Evolutionary conservation across 495 filamentous ascomycete genomes (phyloP), one percentile per base, ranked within the genome.

Genomic region (Xylaria cubensis): DNA sequence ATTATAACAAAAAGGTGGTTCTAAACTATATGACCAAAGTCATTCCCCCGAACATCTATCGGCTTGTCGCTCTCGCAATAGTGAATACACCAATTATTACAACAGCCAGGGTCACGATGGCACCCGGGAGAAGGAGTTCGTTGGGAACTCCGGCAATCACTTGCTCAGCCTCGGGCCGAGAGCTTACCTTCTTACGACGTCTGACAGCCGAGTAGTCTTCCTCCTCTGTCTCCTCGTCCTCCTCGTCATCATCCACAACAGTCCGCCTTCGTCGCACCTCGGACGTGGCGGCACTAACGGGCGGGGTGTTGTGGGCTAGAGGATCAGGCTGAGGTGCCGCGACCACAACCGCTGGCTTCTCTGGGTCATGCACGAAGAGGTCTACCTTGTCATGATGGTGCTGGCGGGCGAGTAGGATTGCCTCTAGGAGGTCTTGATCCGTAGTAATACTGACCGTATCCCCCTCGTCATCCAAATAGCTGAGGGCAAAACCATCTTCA

Each of bases 361-460:
- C 87, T 10, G 95, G 96, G 77, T 99, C 93, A 78, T 98, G 96
- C 64, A 99, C 95, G 76, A 97, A 98, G 13, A 99, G 86, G 74
- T 99, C 95, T 41, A 99, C 96, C 86, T 98, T 99, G 69, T 97
- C 95, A 48, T 89, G 89, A 68, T 84, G 90, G 58, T 88, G 86
- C 19, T 91, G 91, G 58, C 92, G 91, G 3, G 97, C 91, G 36
- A 98, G 88, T 15, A 89, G 83, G 71, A 99, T 94, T 5, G 96
- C 94, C 80, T 99, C 96, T 4, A 95, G 80, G 48, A 99, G 88
- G 79, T 99, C 96, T 69, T 92, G 90, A 77, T 98, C 94, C 0
- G 95, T 98, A 34, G 97, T 99, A 79, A 99, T 97, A 59, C 94
- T 97, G 26, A 99, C 96, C 10, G 95, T 94, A 78, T 99, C 96